Evolutionary conservation across 495 filamentous ascomycete species (phyloP).

Genomic region (Tuber aestivum): DNA sequence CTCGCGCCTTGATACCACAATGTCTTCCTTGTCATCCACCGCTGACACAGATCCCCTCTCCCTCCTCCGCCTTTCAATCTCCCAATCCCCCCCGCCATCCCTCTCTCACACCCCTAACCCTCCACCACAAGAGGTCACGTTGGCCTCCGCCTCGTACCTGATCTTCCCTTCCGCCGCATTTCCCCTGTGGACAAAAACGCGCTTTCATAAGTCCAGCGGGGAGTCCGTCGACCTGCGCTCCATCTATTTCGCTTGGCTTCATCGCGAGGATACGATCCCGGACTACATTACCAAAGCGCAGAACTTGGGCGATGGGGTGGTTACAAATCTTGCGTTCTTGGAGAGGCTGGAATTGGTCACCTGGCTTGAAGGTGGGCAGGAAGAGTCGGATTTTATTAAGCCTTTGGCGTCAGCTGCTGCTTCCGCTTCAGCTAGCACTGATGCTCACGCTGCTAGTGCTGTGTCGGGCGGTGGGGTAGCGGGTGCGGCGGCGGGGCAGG

Average conservation of each 20-base stretch:
- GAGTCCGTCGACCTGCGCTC: constrained; percentile 79
- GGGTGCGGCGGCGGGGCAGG: constrained; percentile 44
- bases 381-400: constrained; percentile 88
- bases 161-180: constrained; percentile 64
- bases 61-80: constrained; percentile 40
- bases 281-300: constrained; percentile 83
- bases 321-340: constrained; percentile 81
- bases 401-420: constrained; percentile 55
- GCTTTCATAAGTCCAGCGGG: constrained; percentile 66
- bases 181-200: constrained; percentile 68
- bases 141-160: constrained; percentile 76
- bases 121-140: constrained; percentile 46
- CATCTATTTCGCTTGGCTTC: constrained; percentile 91
- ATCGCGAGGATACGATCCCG: constrained; percentile 77
- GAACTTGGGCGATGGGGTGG: constrained; percentile 66
- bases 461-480: constrained; percentile 25
- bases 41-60: constrained; percentile 31
- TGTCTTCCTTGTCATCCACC: background rate
- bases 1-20: background rate
- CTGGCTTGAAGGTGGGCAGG: constrained; percentile 81
- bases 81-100: constrained; percentile 19
- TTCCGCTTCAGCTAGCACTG: constrained; percentile 46
- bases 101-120: constrained; percentile 28
- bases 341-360: constrained; percentile 84
- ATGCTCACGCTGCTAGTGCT: background rate